Evolutionary conservation across 805 yeast species (phyloP), one percentile per base, ranked within the genome.

Genomic region (Yarrowia yakushimensis): DNA sequence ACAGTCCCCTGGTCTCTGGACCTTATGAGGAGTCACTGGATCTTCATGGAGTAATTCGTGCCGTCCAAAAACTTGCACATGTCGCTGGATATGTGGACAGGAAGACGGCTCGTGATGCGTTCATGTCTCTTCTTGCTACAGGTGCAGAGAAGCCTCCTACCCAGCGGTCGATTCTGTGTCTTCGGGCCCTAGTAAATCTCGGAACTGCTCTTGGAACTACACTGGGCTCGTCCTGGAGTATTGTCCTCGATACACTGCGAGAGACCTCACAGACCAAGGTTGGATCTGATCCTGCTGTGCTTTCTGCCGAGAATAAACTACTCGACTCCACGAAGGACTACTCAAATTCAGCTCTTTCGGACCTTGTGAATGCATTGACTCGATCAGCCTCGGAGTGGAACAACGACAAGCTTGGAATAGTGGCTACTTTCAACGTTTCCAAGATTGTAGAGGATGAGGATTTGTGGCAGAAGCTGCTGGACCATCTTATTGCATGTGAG

Each of bases 191-290:
- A 37, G 76, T 86, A 3, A 88, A 90, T 64, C 76, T 93, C 54
- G 91, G 93, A 0, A 80, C 85, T 2, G 88, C 97, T 0, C 73
- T 93, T n/a, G 97, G 97, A 0, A 82, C 92, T 0, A 81, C 85
- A 0, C 77, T 93, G 15, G 81, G 81, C 6, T 71, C 66, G 1
- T 82, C 87, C 31, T 93, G 98, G 98, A 72, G 74, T 12, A 79
- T 79, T 17, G 71, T 86, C 4, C 69, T 85, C 18, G 78, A 82
- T 4, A 81, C 96, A 0, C 77, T 90, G 63, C 39, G 48, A 12
- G 61, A 39, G 20, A 55, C 46, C 1, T 34, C 59, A 7, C 30
- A 55, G 22, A 15, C 46, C 28, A 55, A 55, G 39, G 61, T 55
- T 2, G 61, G 48, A 7, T 23, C 46, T 23, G 59, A 52, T 18